Evolutionary conservation across 75 land plant species (phyloP).

Genomic region (Picea sitchensis): DNA sequence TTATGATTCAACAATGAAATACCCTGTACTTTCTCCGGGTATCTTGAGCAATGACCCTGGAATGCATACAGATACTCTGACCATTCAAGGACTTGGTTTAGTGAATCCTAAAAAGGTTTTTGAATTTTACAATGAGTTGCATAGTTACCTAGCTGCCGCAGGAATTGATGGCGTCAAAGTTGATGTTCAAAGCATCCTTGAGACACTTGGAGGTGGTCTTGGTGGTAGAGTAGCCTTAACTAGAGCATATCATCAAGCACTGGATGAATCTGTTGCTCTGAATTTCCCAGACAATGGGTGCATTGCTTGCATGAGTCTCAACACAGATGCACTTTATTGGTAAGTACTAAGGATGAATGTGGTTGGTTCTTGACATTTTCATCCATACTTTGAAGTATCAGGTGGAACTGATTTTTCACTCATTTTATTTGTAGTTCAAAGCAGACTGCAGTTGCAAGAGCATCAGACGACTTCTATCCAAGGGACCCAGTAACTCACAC

Average conservation of each 20-base stretch:
- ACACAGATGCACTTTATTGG: slow-evolving; percentile 35
- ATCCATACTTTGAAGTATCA: background rate
- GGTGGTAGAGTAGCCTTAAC: slow-evolving; percentile 30
- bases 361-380: background rate
- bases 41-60: slow-evolving; percentile 52
- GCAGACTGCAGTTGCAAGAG: slow-evolving; percentile 86
- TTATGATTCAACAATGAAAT: slow-evolving; percentile 50
- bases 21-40: slow-evolving; percentile 72
- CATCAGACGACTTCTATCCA: slow-evolving; percentile 96
- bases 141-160: slow-evolving; percentile 30
- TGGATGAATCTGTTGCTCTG: slow-evolving; percentile 30
- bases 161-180: slow-evolving; percentile 49
- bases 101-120: slow-evolving; percentile 22
- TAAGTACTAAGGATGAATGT: slow-evolving; percentile 2
- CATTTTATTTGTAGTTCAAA: slow-evolving; percentile 63
- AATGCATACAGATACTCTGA: slow-evolving; percentile 58
- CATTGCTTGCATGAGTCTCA: slow-evolving; percentile 45
- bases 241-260: slow-evolving; percentile 23
- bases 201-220: slow-evolving; percentile 30
- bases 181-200: slow-evolving; percentile 35
- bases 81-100: slow-evolving; percentile 40
- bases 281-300: slow-evolving; percentile 46
- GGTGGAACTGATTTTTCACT: background rate
- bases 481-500: slow-evolving; percentile 87
- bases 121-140: slow-evolving; percentile 30